Base-by-base conservation (phyloP, 2,329 filamentous ascomycete species). In the Phaeoacremonium minimum region DNA sequence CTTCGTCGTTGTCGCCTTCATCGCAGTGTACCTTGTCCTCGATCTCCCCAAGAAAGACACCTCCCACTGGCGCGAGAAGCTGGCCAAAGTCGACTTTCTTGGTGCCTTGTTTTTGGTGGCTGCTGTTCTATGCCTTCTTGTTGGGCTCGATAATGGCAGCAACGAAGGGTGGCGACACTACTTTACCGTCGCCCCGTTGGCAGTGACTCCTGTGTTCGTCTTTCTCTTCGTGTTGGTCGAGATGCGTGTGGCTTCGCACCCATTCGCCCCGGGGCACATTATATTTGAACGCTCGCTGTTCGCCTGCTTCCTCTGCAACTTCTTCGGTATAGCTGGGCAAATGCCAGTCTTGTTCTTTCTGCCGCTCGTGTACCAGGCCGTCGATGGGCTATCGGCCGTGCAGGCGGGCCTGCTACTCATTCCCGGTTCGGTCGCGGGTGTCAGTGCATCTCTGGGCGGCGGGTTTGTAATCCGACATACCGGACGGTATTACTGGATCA, bases 331-430 rank as follows among this genome's bases (percentile, higher is more conserved):
- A 36, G 77, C 69, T 2, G 80, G 74, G 12, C 62, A 69, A 42
- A 61, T 67, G 51, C 72, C 75, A 0, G 61, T 72, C 2, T 46
- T 85, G 4, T 91, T 87, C 64, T 87, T 86, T 60, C 64, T 87
- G n/a, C 84, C 86, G 2, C 66, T 91, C 3, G 87, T 84, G 59
- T 87, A 85, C 60, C 87, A 91, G 58, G 85, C 82, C 5, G 80
- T 83, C 1, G 68, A 83, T 33, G 77, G 76, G 5, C 62, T 80
- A 16, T 73, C 71, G 4, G 81, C 86, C 2, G 80, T 81, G 0
- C 57, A 67, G 36, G 76, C 84, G 4, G 85, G 85, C 2, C 41
- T 83, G 1, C 64, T 80, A 20, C 70, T 91, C 14, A 63, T 91
- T 19, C 85, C 87, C 0, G 70, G 70, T 36, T 84, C 87, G 45